Conservation (phyloP, 345 rosid genomes). For the Citrus reticulata region DNA sequence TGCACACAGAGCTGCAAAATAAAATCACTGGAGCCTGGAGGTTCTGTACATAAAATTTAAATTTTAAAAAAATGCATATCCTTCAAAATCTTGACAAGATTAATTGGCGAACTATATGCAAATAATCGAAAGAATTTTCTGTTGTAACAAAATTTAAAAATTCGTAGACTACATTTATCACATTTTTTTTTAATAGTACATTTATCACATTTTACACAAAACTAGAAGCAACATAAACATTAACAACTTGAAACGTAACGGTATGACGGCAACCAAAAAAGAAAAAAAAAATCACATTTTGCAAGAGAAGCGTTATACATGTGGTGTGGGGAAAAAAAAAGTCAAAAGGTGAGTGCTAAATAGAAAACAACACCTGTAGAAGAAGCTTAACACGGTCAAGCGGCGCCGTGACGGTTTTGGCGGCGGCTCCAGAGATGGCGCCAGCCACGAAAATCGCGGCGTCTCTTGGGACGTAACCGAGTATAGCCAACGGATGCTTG, state of each 20-base stretch:
- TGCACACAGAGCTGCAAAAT: background rate
- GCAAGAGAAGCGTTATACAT: background rate
- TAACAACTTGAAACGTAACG: background rate
- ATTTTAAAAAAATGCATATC: too few relatives aligned
- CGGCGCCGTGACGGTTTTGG: slow-evolving; percentile 89
- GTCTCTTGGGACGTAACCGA: slow-evolving; percentile 68
- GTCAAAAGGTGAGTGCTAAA: background rate
- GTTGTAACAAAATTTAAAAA: background rate
- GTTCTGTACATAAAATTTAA: too few relatives aligned
- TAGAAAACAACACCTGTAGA: slow-evolving; percentile 64
- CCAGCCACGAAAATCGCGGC: slow-evolving; percentile 83
- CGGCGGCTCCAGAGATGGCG: slow-evolving; percentile 95
- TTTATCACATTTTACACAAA: background rate
- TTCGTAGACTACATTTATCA: background rate
- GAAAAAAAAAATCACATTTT: background rate
- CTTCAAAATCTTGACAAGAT: background rate
- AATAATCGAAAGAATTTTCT: background rate
- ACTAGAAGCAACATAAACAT: background rate
- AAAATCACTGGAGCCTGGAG: too few relatives aligned
- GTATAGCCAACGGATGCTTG: slow-evolving; percentile 67
- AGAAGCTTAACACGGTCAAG: slow-evolving; percentile 96
- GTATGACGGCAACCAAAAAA: background rate
- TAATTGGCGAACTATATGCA: background rate
- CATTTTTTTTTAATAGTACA: background rate
- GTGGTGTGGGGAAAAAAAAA: background rate